These are phyloP conservation scores for Lenzites betulinus DNA, from an alignment of 768 basidiomycete species.

Conservation along the genomic window DNA sequence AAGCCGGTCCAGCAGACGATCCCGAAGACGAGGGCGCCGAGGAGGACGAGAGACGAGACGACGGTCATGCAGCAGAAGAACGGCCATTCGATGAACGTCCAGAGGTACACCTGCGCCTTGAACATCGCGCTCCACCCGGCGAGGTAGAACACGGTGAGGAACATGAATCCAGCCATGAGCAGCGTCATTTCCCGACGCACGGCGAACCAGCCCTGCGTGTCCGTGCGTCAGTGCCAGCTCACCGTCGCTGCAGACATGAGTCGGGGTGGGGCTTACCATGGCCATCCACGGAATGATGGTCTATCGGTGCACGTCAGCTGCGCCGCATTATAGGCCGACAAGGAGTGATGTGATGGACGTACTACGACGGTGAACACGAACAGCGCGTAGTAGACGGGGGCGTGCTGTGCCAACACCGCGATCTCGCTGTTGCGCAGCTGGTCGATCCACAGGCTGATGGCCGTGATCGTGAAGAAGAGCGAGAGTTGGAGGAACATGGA, in stretches of 20 bases:
- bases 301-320: slow-evolving; percentile 27
- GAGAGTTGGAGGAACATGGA: slow-evolving; percentile 57
- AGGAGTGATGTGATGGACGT: slow-evolving; percentile 29
- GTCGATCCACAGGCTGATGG: slow-evolving; percentile 59
- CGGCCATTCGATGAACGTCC: slow-evolving; percentile 45
- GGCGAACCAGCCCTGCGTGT: slow-evolving; percentile 52
- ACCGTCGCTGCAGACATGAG: not conserved
- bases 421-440: slow-evolving; percentile 52
- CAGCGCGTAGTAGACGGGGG: slow-evolving; percentile 43
- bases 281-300: slow-evolving; percentile 54
- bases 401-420: slow-evolving; percentile 42
- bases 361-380: slow-evolving; percentile 50
- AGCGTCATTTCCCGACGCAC: slow-evolving; percentile 48
- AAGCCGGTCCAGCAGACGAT: slow-evolving; percentile 54
- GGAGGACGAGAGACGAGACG: slow-evolving; percentile 40
- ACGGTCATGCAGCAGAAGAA: slow-evolving; percentile 48
- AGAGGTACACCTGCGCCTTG: slow-evolving; percentile 32
- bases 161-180: slow-evolving; percentile 47
- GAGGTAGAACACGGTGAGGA: slow-evolving; percentile 40
- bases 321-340: not conserved
- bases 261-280: slow-evolving; percentile 45
- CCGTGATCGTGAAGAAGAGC: slow-evolving; percentile 50
- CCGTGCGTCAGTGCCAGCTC: too few relatives aligned
- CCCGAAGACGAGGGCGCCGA: slow-evolving; percentile 46
- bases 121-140: slow-evolving; percentile 30